Conservation (phyloP, 495 filamentous ascomycete genomes). For the Neurospora intermedia region DNA sequence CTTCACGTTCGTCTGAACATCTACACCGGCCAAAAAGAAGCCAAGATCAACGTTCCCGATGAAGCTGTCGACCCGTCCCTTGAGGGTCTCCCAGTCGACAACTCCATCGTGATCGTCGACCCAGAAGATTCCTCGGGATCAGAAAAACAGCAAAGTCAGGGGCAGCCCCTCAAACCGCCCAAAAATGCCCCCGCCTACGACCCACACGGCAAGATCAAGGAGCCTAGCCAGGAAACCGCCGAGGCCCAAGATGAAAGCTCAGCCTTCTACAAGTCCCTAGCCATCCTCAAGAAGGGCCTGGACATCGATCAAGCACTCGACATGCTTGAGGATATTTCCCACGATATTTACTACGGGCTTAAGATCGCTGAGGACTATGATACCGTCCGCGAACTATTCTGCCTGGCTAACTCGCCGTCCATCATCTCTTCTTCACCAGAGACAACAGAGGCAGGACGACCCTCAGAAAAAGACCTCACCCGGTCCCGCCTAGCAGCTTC, state of each 20-base stretch:
- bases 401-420: slow-evolving; percentile 22
- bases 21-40: slow-evolving; percentile 50
- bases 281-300: slow-evolving; percentile 30
- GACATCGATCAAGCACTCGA: slow-evolving; percentile 34
- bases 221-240: slow-evolving; percentile 26
- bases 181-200: slow-evolving; percentile 38
- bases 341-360: slow-evolving; percentile 61
- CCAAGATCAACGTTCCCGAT: slow-evolving; percentile 45
- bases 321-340: slow-evolving; percentile 45
- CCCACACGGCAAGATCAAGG: slow-evolving; percentile 37
- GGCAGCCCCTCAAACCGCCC: slow-evolving; percentile 10
- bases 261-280: slow-evolving; percentile 33
- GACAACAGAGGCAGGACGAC: background rate
- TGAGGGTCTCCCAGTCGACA: slow-evolving; percentile 35
- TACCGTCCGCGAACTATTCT: slow-evolving; percentile 34
- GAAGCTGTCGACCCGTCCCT: slow-evolving; percentile 32
- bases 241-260: slow-evolving; percentile 3
- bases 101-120: slow-evolving; percentile 38
- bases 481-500: slow-evolving; percentile 39
- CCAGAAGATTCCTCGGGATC: slow-evolving; percentile 11
- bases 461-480: slow-evolving; percentile 3
- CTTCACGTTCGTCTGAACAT: slow-evolving; percentile 55
- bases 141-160: slow-evolving; percentile 7
- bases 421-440: slow-evolving; percentile 1
- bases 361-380: slow-evolving; percentile 42